phyloP scores from a whole-genome alignment of 768 basidiomycete species.

The Suillus clintonianus region DNA sequence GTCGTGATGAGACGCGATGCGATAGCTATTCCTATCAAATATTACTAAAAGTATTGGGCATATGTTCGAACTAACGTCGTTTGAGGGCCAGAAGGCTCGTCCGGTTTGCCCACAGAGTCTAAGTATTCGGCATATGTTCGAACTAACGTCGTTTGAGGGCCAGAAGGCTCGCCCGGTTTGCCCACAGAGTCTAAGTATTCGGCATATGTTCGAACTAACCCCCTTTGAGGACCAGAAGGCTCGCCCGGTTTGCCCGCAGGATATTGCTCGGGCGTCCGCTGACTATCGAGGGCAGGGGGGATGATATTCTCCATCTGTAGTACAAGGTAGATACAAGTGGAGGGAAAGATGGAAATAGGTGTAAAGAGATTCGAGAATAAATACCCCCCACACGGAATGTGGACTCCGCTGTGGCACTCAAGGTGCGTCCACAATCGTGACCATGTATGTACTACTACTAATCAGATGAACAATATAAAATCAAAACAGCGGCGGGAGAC shows the following conservation, averaged over 20 bases:
- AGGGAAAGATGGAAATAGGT: slow-evolving; percentile 1
- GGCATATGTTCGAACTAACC: too few species aligned
- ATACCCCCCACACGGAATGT: slow-evolving; percentile 16
- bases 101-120: slow-evolving; percentile 10
- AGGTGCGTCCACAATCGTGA: background rate
- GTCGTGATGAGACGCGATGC: too few species aligned
- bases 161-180: too few species aligned
- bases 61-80: slow-evolving; percentile 15
- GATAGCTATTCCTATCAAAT: too few species aligned
- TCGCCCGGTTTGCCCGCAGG: background rate
- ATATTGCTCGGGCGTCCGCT: slow-evolving; percentile 11
- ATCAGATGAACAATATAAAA: background rate
- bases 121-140: too few species aligned
- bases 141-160: too few species aligned
- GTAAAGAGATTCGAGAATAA: slow-evolving; percentile 10
- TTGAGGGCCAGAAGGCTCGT: slow-evolving; percentile 1
- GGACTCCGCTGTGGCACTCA: slow-evolving; percentile 21
- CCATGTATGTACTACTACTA: background rate
- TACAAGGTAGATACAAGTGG: background rate
- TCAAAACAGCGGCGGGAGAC: background rate
- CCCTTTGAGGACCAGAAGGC: too few species aligned
- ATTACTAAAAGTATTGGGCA: too few species aligned
- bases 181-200: too few species aligned
- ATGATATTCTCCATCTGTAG: slow-evolving; percentile 8
- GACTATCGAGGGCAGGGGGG: slow-evolving; percentile 17